phyloP scores from a whole-genome alignment of 2,329 filamentous ascomycete species.

The Verticillium isaacii region DNA sequence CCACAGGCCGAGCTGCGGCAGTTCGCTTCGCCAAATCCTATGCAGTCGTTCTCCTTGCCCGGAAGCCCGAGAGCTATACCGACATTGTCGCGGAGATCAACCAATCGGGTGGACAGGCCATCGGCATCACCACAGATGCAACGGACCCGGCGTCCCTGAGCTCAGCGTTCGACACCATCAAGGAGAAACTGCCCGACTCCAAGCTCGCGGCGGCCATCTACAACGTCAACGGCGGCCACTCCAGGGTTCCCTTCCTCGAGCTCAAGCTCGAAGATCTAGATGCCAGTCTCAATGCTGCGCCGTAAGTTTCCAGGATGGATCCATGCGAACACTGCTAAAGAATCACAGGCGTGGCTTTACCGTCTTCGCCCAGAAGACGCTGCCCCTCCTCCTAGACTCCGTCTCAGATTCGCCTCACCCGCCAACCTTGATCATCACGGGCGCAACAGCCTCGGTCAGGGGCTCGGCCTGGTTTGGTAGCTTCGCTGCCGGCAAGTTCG shows the following conservation, averaged over 20 bases:
- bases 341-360: conserved; percentile 59
- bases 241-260: conserved; percentile 55
- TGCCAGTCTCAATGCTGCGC: conserved; percentile 37
- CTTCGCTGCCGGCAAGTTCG: conserved; percentile 80
- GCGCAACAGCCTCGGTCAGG: conserved; percentile 75
- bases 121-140: conserved; percentile 66
- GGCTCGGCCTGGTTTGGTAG: conserved; percentile 63
- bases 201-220: conserved; percentile 63
- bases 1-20: conserved; percentile 41
- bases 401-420: conserved; percentile 54
- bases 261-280: conserved; percentile 45
- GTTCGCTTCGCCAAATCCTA: conserved; percentile 60
- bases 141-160: conserved; percentile 31
- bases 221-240: conserved; percentile 56
- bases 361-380: conserved; percentile 65
- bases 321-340: background rate
- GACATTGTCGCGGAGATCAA: conserved; percentile 67
- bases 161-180: conserved; percentile 58
- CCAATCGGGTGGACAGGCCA: conserved; percentile 58
- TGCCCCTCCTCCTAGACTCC: conserved; percentile 66
- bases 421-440: conserved; percentile 79
- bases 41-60: conserved; percentile 70
- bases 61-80: conserved; percentile 60
- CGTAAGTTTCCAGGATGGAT: conserved; percentile 31
- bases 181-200: conserved; percentile 50